These are phyloP conservation scores for Fomitopsis schrenkii DNA, from an alignment of 1,284 basidiomycete species.

Conservation along the genomic window DNA sequence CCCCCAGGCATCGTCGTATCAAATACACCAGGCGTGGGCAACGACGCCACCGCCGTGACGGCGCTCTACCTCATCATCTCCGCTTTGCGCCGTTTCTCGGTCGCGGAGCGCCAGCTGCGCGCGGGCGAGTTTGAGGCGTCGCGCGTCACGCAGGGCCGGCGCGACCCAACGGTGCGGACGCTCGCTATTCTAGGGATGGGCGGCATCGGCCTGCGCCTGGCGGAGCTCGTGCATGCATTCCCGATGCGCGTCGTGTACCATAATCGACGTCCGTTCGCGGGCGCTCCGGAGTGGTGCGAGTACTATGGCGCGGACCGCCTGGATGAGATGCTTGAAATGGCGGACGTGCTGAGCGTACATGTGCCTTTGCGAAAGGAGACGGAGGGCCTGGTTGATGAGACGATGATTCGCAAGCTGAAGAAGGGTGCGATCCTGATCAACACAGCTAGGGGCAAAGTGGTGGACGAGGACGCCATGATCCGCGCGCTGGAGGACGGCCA, in stretches of 20 bases:
- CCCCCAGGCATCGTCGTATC: constrained; percentile 68
- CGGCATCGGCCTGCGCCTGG: constrained; percentile 78
- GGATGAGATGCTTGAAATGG: constrained; percentile 67
- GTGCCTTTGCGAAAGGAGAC: constrained; percentile 75
- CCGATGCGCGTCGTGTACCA: constrained; percentile 90
- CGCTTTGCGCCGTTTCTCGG: constrained; percentile 75
- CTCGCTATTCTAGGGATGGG: constrained; percentile 88
- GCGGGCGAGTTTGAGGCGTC: constrained; percentile 53
- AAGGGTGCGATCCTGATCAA: constrained; percentile 82
- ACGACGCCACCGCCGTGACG: constrained; percentile 90
- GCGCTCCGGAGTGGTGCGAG: constrained; percentile 71
- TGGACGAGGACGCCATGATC: constrained; percentile 86
- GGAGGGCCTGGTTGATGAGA: constrained; percentile 71
- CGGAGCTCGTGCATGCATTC: constrained; percentile 68
- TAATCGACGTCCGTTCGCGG: constrained; percentile 51
- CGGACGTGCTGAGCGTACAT: constrained; percentile 83
- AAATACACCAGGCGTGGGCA: constrained; percentile 88
- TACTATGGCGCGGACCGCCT: constrained; percentile 62
- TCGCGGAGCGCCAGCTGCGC: constrained; percentile 67
- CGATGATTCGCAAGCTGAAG: constrained; percentile 79
- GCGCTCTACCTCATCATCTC: constrained; percentile 84
- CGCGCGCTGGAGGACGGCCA: constrained; percentile 83
- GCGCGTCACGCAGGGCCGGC: constrained; percentile 40
- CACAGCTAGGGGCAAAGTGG: constrained; percentile 86
- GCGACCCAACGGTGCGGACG: constrained; percentile 77